phyloP scores from a whole-genome alignment of 805 yeast genomes.

The Pichia rugopelliculosa region DNA sequence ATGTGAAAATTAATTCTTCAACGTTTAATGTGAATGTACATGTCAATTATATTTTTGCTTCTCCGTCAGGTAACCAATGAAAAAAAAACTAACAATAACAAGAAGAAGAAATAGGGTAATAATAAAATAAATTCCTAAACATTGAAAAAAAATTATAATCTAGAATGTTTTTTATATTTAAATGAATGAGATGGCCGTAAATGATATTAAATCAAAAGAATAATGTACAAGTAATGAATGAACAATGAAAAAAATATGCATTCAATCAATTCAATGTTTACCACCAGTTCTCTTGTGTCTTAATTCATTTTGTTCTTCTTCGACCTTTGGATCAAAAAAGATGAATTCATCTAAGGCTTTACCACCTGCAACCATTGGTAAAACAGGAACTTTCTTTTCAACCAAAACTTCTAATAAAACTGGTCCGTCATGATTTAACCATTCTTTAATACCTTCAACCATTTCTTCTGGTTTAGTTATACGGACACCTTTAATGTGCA shows the following conservation, averaged over 20 bases:
- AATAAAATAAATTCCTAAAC: neutral
- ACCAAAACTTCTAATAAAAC: conserved; percentile 84
- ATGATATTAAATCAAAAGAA: neutral
- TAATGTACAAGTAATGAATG: neutral
- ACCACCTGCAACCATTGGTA: conserved; percentile 98
- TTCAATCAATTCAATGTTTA: conserved; percentile 38
- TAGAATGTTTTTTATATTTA: neutral
- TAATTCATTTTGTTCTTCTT: conserved; percentile 57
- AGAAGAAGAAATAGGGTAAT: neutral
- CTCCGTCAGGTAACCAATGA: conserved; percentile 4
- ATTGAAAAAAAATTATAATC: neutral
- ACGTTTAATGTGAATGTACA: too few relatives aligned
- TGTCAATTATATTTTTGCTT: neutral
- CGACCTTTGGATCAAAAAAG: conserved; percentile 75
- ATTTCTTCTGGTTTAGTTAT: conserved; percentile 63
- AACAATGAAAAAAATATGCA: neutral
- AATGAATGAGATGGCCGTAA: neutral
- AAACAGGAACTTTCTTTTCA: conserved; percentile 90
- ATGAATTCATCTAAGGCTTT: conserved; percentile 91
- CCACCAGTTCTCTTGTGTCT: conserved; percentile 72
- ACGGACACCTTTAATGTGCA: conserved; percentile 84
- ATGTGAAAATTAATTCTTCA: too few relatives aligned
- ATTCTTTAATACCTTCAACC: conserved; percentile 49
- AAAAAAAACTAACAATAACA: neutral
- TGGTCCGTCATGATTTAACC: conserved; percentile 74